Conservation (phyloP, 1,139 yeast genomes). For the Yamadazyma pseudoaaseri region DNA sequence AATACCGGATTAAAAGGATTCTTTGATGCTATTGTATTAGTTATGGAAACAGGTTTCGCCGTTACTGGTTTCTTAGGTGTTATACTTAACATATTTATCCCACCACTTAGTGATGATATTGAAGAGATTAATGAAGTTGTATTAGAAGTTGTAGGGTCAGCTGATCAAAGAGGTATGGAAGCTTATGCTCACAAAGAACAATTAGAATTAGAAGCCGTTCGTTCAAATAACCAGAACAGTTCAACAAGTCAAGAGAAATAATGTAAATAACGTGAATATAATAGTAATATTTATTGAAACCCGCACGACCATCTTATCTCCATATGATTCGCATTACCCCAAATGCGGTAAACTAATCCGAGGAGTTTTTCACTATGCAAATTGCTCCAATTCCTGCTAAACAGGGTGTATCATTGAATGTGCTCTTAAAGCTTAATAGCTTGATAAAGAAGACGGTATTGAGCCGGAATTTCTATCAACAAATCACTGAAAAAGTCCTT, state of each 20-base stretch:
- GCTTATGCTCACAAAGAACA: conserved; percentile 38
- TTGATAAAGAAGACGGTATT: conserved; percentile 25
- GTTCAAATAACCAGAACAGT: conserved; percentile 11
- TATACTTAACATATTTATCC: conserved; percentile 65
- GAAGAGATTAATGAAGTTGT: conserved; percentile 51
- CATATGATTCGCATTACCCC: not conserved
- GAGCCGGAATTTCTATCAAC: conserved; percentile 41
- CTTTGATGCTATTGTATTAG: conserved; percentile 74
- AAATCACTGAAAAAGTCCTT: conserved; percentile 42
- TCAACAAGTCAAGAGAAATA: conserved; percentile 10
- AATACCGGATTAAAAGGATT: conserved; percentile 69
- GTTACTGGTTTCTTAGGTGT: conserved; percentile 78
- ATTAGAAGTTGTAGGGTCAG: conserved; percentile 47
- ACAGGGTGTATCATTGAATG: conserved; percentile 11
- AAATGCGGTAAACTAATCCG: conserved; percentile 6
- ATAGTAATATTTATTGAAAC: no score
- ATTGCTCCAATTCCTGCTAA: conserved; percentile 17
- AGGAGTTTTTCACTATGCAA: conserved; percentile 14
- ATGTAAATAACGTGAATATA: conserved; percentile 1
- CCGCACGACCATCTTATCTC: no score
- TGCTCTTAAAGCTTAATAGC: conserved; percentile 21
- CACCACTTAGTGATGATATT: conserved; percentile 66
- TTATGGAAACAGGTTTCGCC: conserved; percentile 88
- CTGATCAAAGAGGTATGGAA: conserved; percentile 41
- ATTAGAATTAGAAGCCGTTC: conserved; percentile 24